These are phyloP conservation scores for Leccinum rimulosum DNA, from an alignment of 768 basidiomycete genomes.

Conservation along the genomic window DNA sequence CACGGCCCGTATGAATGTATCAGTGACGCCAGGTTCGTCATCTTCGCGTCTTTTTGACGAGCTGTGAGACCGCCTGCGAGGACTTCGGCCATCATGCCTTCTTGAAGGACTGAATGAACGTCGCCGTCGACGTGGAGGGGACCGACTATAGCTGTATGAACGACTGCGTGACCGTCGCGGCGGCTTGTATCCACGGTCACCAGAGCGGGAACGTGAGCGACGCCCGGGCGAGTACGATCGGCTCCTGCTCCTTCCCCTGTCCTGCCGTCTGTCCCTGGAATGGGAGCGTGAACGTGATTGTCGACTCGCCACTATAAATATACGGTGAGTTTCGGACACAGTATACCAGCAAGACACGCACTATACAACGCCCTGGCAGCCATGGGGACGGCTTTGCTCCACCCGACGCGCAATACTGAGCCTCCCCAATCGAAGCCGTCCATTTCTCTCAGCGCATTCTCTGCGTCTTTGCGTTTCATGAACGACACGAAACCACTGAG, in stretches of 20 bases:
- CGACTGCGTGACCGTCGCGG: slow-evolving; percentile 26
- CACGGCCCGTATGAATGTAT: slow-evolving; percentile 84
- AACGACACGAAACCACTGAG: slow-evolving; percentile 96
- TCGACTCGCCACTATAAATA: slow-evolving; percentile 20
- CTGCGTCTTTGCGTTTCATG: slow-evolving; percentile 92
- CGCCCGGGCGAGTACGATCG: slow-evolving; percentile 23
- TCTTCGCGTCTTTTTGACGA: slow-evolving; percentile 43
- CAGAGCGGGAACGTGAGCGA: slow-evolving; percentile 34
- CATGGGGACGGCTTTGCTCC: slow-evolving; percentile 95
- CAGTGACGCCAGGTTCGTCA: slow-evolving; percentile 60
- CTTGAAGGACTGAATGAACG: slow-evolving; percentile 52
- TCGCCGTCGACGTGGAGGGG: slow-evolving; percentile 38
- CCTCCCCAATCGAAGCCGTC: slow-evolving; percentile 97
- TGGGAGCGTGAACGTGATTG: slow-evolving; percentile 34
- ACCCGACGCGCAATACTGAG: slow-evolving; percentile 81
- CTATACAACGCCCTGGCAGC: slow-evolving; percentile 80
- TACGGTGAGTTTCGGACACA: not conserved
- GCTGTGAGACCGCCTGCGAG: slow-evolving; percentile 38
- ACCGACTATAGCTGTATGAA: slow-evolving; percentile 33
- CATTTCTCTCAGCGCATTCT: slow-evolving; percentile 80
- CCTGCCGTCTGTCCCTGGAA: slow-evolving; percentile 31
- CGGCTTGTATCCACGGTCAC: slow-evolving; percentile 26
- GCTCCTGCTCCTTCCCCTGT: slow-evolving; percentile 25
- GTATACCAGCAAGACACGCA: slow-evolving; percentile 32
- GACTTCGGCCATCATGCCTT: slow-evolving; percentile 46